These are phyloP conservation scores for Nematocida sp. DNA, from an alignment of 371 early-diverging fungal species.

Conservation along the genomic window DNA sequence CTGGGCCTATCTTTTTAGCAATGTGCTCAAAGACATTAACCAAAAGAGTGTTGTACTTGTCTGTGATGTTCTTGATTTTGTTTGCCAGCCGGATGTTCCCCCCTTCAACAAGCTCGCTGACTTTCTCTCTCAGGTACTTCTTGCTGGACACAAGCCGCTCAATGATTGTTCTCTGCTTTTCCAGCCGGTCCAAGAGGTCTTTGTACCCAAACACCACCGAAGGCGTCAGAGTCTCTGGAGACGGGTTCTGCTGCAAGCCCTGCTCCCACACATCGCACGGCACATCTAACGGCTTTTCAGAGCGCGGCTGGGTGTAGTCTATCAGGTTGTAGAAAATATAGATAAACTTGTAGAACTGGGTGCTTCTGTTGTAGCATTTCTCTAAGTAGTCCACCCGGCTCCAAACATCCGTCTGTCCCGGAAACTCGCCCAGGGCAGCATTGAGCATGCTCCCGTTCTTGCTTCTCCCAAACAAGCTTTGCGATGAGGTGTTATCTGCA, in stretches of 20 bases:
- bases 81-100: slow-evolving; percentile 32
- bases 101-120: slow-evolving; percentile 31
- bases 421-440: neutral
- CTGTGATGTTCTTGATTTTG: neutral
- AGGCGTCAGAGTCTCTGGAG: slow-evolving; percentile 10
- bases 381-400: slow-evolving; percentile 49
- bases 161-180: slow-evolving; percentile 17
- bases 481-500: too few species aligned
- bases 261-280: slow-evolving; percentile 27
- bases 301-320: slow-evolving; percentile 34
- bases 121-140: slow-evolving; percentile 24
- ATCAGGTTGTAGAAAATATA: slow-evolving; percentile 62
- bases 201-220: slow-evolving; percentile 30
- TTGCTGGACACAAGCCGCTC: slow-evolving; percentile 16
- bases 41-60: slow-evolving; percentile 38
- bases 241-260: slow-evolving; percentile 22
- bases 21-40: slow-evolving; percentile 40
- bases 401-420: slow-evolving; percentile 1
- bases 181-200: slow-evolving; percentile 8
- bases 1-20: slow-evolving; percentile 10
- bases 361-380: slow-evolving; percentile 54
- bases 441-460: too few species aligned
- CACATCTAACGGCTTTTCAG: slow-evolving; percentile 33
- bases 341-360: slow-evolving; percentile 62
- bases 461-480: too few species aligned